Base-by-base conservation (phyloP, 2,329 filamentous ascomycete species). In the Thielaviopsis ethacetica region DNA sequence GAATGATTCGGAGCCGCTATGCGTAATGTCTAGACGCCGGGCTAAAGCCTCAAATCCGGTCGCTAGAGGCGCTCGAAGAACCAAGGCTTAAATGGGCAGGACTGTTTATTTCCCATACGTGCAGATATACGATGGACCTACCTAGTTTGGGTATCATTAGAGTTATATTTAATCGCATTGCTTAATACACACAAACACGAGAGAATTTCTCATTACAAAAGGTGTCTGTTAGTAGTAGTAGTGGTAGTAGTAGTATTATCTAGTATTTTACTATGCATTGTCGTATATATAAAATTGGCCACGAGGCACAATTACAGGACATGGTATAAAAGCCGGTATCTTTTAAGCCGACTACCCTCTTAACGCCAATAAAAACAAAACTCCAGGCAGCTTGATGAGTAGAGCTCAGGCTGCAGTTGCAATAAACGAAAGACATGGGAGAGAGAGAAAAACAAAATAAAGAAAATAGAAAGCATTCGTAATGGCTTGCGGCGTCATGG, bases 1-100 rank as follows among this genome's bases (percentile, higher is more conserved):
- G 1, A 79, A 82, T 26, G 91, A 97, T 64, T 76, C 74, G 53
- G 80, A 81, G 58, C 88, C 93, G 0, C 74, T 81, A 38, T 93
- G 86, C 64, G 86, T 91, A 60, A 96, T 98, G 90, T 61, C 60
- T 27, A 56, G 60, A 56, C 56, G 57, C 26, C 41, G 53, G 27
- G 51, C 34, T 95, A 90, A 62, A 84, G 93, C 56, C 84, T 80
- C 53, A 68, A 71, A 3, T 21, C 54, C 50, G 27, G 78, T 83
- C 54, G 76, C 76, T 58, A 73, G 75, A 61, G 78, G 82, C 9
- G 80, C 74, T 30, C 75, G 76, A 63, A 82, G 76, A 65, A 73
- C 57, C 10, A 59, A 44, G 34, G 55, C 55, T 51, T 61, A 50
- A 27, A 22, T 64, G 65, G 24, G 30, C 66, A 61, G 62, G 66